These are phyloP conservation scores for Arthrobotrys megalospora DNA, from an alignment of 2,329 filamentous ascomycete genomes.

Conservation along the genomic window DNA sequence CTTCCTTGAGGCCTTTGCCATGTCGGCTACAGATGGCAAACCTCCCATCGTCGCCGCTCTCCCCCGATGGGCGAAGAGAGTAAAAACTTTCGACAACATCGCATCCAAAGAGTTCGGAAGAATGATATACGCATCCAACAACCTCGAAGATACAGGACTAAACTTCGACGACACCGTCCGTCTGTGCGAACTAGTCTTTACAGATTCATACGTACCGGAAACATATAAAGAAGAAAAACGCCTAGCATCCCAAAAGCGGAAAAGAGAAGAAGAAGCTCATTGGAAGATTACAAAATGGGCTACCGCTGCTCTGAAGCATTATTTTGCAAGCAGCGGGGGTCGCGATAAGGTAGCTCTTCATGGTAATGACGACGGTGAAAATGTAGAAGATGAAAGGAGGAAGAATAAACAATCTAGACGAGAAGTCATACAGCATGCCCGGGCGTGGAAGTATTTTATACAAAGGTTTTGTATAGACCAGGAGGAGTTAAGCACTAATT, in stretches of 20 bases:
- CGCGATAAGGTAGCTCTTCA: no score
- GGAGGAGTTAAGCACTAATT: neutral
- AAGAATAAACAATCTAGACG: slow-evolving; percentile 8
- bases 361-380: neutral
- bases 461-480: neutral
- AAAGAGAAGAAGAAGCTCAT: neutral
- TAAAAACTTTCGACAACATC: neutral
- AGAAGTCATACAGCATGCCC: slow-evolving; percentile 3
- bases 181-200: slow-evolving; percentile 2
- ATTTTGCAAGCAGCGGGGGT: neutral
- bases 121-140: slow-evolving; percentile 18
- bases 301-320: neutral
- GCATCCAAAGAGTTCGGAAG: neutral
- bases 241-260: neutral
- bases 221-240: slow-evolving; percentile 13
- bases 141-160: slow-evolving; percentile 15
- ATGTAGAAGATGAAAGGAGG: neutral
- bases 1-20: neutral
- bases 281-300: neutral
- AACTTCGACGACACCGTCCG: neutral
- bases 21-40: neutral
- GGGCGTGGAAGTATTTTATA: slow-evolving; percentile 16
- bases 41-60: neutral
- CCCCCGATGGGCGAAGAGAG: neutral
- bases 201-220: neutral